These are phyloP conservation scores for Schwanniomyces etchellsii DNA, from an alignment of 1,139 yeast species.

Conservation along the genomic window DNA sequence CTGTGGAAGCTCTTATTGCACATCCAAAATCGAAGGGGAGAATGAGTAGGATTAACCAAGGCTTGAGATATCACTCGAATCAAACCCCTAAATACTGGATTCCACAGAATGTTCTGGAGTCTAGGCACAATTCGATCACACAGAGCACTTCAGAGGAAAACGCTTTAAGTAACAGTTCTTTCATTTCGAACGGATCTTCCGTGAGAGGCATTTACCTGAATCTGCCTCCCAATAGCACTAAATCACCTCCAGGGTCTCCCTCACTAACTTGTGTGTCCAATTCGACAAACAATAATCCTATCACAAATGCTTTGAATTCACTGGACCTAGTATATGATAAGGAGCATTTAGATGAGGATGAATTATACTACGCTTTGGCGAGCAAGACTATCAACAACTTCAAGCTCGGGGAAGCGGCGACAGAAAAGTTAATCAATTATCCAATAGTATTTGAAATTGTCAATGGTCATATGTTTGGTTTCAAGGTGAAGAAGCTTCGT, in stretches of 20 bases:
- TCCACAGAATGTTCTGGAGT: conserved; percentile 28
- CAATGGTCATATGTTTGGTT: conserved; percentile 39
- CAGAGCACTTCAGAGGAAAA: conserved; percentile 24
- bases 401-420: conserved; percentile 31
- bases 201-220: conserved; percentile 23
- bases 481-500: conserved; percentile 35
- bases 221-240: conserved; percentile 22
- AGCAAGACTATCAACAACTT: conserved; percentile 33
- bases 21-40: conserved; percentile 66
- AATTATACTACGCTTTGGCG: conserved; percentile 28
- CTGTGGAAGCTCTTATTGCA: conserved; percentile 65
- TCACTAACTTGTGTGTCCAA: conserved; percentile 5
- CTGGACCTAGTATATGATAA: conserved; percentile 25
- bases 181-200: conserved; percentile 28
- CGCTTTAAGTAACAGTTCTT: background rate
- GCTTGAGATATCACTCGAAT: conserved; percentile 72
- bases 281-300: conserved; percentile 6
- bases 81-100: conserved; percentile 87
- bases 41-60: conserved; percentile 72
- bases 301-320: conserved; percentile 21
- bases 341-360: conserved; percentile 40
- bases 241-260: conserved; percentile 21
- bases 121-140: conserved; percentile 11
- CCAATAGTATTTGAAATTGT: conserved; percentile 43
- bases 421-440: conserved; percentile 32